Percentiles rank a stretch among this genome's conserved stretches.
These are phyloP conservation scores for Phytophthora rubi DNA, from an alignment of 352 stramenopile genomes.

Conservation along the genomic window DNA sequence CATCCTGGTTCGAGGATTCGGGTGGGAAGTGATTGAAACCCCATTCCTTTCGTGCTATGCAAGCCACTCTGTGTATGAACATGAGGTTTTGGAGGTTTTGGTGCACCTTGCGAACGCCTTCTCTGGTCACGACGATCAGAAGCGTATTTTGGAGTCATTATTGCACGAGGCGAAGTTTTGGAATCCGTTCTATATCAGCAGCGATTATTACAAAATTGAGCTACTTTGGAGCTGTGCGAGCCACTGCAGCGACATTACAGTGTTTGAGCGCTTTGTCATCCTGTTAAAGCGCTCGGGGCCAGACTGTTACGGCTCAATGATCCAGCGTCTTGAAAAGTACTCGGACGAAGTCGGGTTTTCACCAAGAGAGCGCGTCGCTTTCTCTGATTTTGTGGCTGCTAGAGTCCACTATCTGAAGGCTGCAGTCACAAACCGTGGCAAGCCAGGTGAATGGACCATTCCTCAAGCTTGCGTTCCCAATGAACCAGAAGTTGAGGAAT, in stretches of 20 bases:
- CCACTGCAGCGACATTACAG: background rate
- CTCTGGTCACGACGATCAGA: background rate
- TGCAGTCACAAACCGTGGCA: background rate
- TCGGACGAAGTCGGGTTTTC: background rate
- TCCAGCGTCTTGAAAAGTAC: background rate
- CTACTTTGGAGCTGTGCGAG: background rate
- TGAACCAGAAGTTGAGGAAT: background rate
- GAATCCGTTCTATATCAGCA: background rate
- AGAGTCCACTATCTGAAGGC: background rate
- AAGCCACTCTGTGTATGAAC: background rate
- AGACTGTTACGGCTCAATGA: background rate
- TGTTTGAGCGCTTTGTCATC: background rate
- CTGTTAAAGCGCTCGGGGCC: background rate
- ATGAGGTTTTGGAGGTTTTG: background rate
- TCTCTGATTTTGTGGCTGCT: background rate
- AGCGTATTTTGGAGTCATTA: background rate
- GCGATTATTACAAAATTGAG: background rate
- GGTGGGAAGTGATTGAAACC: background rate
- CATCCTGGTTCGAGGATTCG: background rate
- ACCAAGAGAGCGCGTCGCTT: background rate
- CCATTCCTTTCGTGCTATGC: background rate
- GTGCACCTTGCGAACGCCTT: background rate
- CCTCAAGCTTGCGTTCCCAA: background rate
- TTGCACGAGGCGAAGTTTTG: background rate
- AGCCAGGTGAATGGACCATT: background rate